Base-by-base conservation (phyloP, 108 stramenopile species). In the Cyclotella cryptica region DNA sequence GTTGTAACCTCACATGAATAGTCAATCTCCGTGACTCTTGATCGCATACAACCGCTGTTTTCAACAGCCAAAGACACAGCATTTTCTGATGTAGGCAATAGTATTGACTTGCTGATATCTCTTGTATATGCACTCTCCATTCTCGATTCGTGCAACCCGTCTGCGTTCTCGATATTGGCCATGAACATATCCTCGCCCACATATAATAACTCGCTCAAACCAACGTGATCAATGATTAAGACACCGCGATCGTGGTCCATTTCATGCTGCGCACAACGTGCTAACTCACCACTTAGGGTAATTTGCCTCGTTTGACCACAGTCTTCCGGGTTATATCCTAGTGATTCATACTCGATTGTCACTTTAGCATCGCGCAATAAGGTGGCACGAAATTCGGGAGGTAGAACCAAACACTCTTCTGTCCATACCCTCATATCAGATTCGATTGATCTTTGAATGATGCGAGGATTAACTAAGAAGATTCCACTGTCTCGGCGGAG, bases 241-340 rank as follows among this genome's bases (percentile, higher is more conserved):
- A 96, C 85, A 1, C 94, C 94, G 10, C 83, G 82, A 83, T 96
- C 94, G 71, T 96, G 94, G 81, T 96, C 91, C 70, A 92, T 77
- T 84, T 96, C 94, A 72, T 96, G 94, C 58, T 96, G 94, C 10
- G 81, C 73, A 43, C 85, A 81, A 22, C 94, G 82, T 29, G 90
- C 89, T 18, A 79, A 45, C 74, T 93, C 94, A 51, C 88, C 88
- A 13, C 55, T 26, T 0, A 92, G 75, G 11, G 46, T 55, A 39
- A 74, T 77, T 40, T 63, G 60, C 51, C 67, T 76, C 22, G 77
- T 85, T 9, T 27, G 9, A 24, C 83, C 76, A 14, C 42, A 29
- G 9, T 41, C 42, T 40, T 35, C 75, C 17, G 46, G 17, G 58
- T 71, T 81, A 71, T 62, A 35, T 29, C 10, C 22, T 27, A 78